Evolutionary conservation across 441 rosid genomes (phyloP), one percentile per base, ranked within the genome.

Genomic region (Mallotus japonicus): DNA sequence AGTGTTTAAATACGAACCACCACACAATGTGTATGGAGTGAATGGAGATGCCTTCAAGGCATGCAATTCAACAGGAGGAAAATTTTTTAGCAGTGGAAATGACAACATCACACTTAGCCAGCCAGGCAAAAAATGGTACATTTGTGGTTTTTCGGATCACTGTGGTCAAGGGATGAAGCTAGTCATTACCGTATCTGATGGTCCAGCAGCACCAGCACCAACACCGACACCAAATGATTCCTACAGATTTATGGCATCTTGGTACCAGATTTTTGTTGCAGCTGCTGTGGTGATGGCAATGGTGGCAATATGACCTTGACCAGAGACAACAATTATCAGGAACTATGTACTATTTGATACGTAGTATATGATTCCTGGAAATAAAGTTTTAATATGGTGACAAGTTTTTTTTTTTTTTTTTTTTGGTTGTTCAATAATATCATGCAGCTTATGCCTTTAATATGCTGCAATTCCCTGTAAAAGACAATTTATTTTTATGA

Each of bases 1-100:
- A 87, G 88, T 83, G 61, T 86, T 87, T 73, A 10, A 47, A 0
- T 86, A 84, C 72, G 1, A 2, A 3, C 0, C 70, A 32, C 42
- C 64, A 24, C 85, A 83, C 75, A 79, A 72, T 60, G 89, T 88
- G 75, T 75, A 40, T 28, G 9, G 46, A 42, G 46, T 42, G 46
- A 1, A 42, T 42, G 46, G 46, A 42, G 46, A 4, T 42, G 46
- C 7, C 46, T 42, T 3, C 46, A 8, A 42, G 46, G 32, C 32
- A 28, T 28, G 32, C 32, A 28, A 28, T 28, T 28, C 32, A 28
- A 28, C 32, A 28, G 32, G 32, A 28, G 32, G 32, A 28, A 28
- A 28, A 28, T 28, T 28, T 28, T 28, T 28, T 28, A 2, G 3
- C 32, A 28, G 32, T 28, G 3, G 32, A 1, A 28, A 28, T 28